These are phyloP conservation scores for Physocladia obscura DNA, from an alignment of 192 early-diverging fungal genomes.

Conservation along the genomic window DNA sequence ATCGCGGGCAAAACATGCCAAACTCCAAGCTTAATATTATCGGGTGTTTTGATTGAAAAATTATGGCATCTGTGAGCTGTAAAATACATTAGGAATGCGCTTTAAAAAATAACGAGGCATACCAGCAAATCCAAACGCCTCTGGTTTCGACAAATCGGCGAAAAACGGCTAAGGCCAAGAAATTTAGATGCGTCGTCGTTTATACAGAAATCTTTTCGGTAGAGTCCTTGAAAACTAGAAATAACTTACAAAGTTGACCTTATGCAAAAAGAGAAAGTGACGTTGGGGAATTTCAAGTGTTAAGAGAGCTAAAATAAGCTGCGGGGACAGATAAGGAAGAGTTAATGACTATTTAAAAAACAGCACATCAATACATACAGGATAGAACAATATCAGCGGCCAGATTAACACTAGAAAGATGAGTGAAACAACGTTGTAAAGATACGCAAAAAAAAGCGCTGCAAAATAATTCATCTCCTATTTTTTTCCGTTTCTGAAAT, in stretches of 20 bases:
- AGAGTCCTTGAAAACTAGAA: background rate
- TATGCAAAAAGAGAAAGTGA: constrained; percentile 11
- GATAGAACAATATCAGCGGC: constrained; percentile 19
- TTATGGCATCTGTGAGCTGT: constrained; percentile 30
- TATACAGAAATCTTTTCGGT: background rate
- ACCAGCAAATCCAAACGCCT: constrained; percentile 30
- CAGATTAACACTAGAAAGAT: background rate
- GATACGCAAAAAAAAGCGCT: no score
- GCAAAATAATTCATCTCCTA: no score
- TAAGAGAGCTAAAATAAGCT: constrained; percentile 18
- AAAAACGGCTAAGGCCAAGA: constrained; percentile 16
- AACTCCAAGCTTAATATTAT: constrained; percentile 35
- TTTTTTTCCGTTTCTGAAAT: no score
- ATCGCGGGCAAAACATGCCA: constrained; percentile 51
- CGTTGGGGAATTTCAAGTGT: constrained; percentile 13
- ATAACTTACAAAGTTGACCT: constrained; percentile 22
- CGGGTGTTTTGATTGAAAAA: constrained; percentile 38
- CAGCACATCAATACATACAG: background rate
- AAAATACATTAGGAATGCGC: no score
- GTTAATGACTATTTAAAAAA: background rate
- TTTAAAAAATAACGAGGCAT: no score
- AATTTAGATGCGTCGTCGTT: background rate
- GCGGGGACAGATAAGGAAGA: background rate
- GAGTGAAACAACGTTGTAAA: constrained; percentile 1
- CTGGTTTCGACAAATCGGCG: constrained; percentile 21